Conservation (phyloP, 2,329 filamentous ascomycete species). For the Diaporthe nobilis region DNA sequence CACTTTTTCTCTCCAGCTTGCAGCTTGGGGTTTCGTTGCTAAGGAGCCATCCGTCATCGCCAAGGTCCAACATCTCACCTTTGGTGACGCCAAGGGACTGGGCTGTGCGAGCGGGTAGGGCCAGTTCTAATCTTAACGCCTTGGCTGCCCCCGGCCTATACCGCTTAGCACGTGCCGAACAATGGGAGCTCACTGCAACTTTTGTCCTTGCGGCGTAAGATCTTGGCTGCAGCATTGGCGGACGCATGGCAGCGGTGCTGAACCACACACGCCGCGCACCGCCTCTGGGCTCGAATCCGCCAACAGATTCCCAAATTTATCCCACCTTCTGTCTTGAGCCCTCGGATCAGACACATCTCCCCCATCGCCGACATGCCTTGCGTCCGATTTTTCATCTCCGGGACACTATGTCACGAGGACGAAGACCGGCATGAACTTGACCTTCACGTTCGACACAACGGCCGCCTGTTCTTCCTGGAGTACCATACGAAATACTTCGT, state of each 20-base stretch:
- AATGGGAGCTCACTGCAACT: background rate
- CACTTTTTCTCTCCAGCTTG: background rate
- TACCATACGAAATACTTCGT: background rate
- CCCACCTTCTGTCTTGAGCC: no score
- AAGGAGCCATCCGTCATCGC: conserved; percentile 22
- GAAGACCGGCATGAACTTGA: conserved; percentile 17
- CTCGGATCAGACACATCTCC: background rate
- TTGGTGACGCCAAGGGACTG: conserved; percentile 22
- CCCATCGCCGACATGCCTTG: background rate
- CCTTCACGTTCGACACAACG: background rate
- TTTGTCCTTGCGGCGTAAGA: background rate
- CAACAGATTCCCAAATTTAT: background rate
- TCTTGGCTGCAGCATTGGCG: conserved; percentile 33
- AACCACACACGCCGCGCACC: background rate
- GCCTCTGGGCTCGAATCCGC: background rate
- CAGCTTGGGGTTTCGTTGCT: background rate
- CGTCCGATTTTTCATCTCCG: background rate
- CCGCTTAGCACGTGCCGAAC: background rate
- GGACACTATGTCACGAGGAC: background rate
- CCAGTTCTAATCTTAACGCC: conserved; percentile 29
- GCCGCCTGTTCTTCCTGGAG: background rate
- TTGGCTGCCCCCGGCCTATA: conserved; percentile 3
- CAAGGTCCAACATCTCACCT: conserved; percentile 27
- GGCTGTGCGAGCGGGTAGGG: conserved; percentile 22
- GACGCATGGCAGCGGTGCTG: conserved; percentile 2